A percentile compares a stretch with the other conserved stretches of the same genome.
These are phyloP conservation scores for Malus fusca DNA, from an alignment of 306 rosid species.

Conservation along the genomic window DNA sequence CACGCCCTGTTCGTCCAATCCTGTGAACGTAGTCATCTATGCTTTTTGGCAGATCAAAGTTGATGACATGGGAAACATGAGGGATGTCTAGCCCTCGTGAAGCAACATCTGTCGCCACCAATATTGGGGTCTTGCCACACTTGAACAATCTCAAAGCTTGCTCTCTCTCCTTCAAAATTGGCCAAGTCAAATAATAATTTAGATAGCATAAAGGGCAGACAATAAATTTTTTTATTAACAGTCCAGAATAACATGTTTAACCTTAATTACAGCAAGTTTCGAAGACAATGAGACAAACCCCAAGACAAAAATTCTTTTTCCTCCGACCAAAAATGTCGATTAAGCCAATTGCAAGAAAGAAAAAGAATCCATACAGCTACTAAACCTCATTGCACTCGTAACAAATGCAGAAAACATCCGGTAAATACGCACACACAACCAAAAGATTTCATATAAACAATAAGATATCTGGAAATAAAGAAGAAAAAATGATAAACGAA, in stretches of 20 bases:
- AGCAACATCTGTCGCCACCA: conserved; percentile 35
- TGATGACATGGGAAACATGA: conserved; percentile 35
- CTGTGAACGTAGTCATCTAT: conserved; percentile 41
- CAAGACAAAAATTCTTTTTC: not conserved
- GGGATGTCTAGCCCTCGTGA: conserved; percentile 38
- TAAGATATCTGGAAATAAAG: not conserved
- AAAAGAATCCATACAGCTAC: not conserved
- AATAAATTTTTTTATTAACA: not conserved
- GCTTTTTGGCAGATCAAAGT: conserved; percentile 36
- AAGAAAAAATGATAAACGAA: not conserved
- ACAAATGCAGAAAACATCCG: not conserved
- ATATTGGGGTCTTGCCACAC: conserved; percentile 22
- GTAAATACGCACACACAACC: not conserved
- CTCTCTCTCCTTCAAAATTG: conserved; percentile 24
- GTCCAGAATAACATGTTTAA: not conserved
- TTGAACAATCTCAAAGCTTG: conserved; percentile 27
- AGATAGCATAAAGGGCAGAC: not conserved
- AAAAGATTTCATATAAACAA: not conserved
- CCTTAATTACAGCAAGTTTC: not conserved
- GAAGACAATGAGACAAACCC: too few relatives aligned
- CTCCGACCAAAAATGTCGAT: not conserved
- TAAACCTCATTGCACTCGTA: not conserved
- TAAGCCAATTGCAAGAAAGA: not conserved
- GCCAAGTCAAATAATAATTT: not conserved
- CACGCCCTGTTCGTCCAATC: conserved; percentile 43